A percentile compares a stretch with the other conserved stretches of the same genome.
phyloP scores from a whole-genome alignment of 75 land plant species.

The Cunninghamia lanceolata region DNA sequence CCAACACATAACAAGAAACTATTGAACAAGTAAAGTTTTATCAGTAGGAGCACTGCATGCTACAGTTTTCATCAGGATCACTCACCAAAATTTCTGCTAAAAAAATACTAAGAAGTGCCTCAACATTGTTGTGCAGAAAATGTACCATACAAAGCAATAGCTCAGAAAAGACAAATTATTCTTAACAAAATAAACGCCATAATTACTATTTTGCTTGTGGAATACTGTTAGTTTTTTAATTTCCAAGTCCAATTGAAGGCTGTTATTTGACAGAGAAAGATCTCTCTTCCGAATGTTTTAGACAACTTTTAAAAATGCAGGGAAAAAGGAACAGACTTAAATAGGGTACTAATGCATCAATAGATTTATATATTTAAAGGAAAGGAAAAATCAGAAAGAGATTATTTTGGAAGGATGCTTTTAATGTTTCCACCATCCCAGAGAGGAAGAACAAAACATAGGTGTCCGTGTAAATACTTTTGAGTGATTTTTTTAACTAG shows the following conservation, averaged over 20 bases:
- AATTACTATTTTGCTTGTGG: neutral
- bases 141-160: no score
- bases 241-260: neutral
- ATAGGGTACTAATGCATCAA: no score
- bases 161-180: neutral
- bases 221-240: neutral
- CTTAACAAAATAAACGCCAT: no score
- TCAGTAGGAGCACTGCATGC: no score
- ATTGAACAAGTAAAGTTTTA: no score
- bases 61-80: neutral
- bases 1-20: no score
- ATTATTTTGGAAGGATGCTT: neutral
- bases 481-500: neutral
- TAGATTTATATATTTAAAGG: neutral
- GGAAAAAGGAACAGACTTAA: no score
- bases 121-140: neutral
- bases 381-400: neutral
- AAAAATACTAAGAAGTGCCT: neutral
- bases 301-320: no score
- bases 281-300: neutral
- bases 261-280: neutral
- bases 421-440: neutral
- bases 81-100: neutral
- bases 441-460: neutral
- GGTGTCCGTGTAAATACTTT: neutral